These are phyloP conservation scores for Phylloporus arenicola DNA, from an alignment of 768 basidiomycete genomes.

Conservation along the genomic window DNA sequence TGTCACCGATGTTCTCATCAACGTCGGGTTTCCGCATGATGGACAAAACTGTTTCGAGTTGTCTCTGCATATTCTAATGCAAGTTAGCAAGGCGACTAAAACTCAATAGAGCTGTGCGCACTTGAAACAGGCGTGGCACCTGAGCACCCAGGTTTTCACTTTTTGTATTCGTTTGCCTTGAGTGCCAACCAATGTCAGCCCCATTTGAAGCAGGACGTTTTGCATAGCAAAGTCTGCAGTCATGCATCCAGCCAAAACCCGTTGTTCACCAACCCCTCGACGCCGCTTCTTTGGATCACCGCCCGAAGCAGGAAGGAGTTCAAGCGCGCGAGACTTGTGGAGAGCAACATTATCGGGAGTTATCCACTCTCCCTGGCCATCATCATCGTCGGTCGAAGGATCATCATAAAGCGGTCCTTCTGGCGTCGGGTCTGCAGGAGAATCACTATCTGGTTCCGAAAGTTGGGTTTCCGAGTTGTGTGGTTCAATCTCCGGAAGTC, in stretches of 20 bases:
- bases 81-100: neutral
- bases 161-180: conserved; percentile 88
- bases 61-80: conserved; percentile 87
- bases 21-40: conserved; percentile 89
- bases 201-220: conserved; percentile 94
- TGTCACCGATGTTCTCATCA: conserved; percentile 88
- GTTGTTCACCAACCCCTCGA: conserved; percentile 34
- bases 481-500: conserved; percentile 25
- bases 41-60: conserved; percentile 94
- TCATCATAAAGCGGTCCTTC: conserved; percentile 57
- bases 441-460: neutral
- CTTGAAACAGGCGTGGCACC: conserved; percentile 99
- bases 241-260: conserved; percentile 80
- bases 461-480: conserved; percentile 30
- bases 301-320: conserved; percentile 63
- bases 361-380: conserved; percentile 95
- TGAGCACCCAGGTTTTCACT: conserved; percentile 91
- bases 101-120: conserved; percentile 39
- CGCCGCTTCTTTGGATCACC: conserved; percentile 27
- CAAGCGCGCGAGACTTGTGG: conserved; percentile 84
- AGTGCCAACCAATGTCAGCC: conserved; percentile 78
- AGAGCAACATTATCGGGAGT: conserved; percentile 80
- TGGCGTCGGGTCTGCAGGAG: conserved; percentile 7
- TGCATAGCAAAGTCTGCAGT: conserved; percentile 99
- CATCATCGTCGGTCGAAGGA: conserved; percentile 68